Conservation (phyloP, 73 alveolate species). For the Paramecium primaurelia region DNA sequence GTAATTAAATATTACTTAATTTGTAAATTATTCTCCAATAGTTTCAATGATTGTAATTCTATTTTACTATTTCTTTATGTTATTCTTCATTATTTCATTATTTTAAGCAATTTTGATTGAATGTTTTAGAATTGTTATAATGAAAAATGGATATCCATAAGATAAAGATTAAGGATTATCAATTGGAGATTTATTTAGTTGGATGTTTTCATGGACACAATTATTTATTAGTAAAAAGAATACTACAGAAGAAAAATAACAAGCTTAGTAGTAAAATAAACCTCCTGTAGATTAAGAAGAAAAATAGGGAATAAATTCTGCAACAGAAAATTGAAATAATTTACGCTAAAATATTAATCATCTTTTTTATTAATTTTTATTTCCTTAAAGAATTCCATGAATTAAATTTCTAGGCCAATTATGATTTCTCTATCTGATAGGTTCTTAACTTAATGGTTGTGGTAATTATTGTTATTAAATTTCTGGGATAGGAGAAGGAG, state of each 20-base stretch:
- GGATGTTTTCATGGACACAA: slow-evolving; percentile 49
- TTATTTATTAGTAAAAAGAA: not conserved
- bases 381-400: slow-evolving; percentile 33
- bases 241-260: not conserved
- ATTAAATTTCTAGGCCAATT: slow-evolving; percentile 53
- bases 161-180: not conserved
- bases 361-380: slow-evolving; percentile 7
- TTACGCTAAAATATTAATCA: not conserved
- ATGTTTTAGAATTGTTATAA: slow-evolving; percentile 22
- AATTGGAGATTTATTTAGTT: not conserved
- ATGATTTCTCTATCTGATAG: not conserved
- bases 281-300: not conserved
- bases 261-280: not conserved
- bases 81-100: not conserved
- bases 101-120: slow-evolving; percentile 37
- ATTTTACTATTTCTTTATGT: not conserved
- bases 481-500: slow-evolving; percentile 3
- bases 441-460: not conserved
- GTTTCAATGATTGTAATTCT: not conserved
- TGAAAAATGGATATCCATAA: slow-evolving; percentile 45
- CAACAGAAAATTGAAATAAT: not conserved
- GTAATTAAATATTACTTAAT: not conserved
- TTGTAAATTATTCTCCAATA: not conserved
- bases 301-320: not conserved
- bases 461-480: not conserved